Conservation (phyloP, 139 green algal genomes). For the Chlorella sorokiniana region DNA sequence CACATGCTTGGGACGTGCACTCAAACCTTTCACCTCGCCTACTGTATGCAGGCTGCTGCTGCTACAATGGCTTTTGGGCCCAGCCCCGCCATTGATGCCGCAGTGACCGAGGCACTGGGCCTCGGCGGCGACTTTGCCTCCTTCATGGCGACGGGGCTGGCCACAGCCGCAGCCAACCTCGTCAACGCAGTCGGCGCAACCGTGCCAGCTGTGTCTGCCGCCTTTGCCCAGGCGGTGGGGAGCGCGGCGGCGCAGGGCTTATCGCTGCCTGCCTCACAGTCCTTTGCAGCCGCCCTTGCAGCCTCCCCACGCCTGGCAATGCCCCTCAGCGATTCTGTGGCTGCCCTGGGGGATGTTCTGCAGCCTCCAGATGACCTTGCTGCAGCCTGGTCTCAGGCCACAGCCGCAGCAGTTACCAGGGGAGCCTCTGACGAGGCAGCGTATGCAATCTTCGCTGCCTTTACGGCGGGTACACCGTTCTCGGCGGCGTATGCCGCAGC, state of each 20-base stretch:
- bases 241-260: background rate
- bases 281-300: background rate
- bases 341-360: background rate
- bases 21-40: no score
- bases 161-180: background rate
- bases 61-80: slow-evolving; percentile 15
- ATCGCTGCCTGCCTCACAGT: background rate
- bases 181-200: no score
- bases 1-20: background rate
- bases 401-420: background rate
- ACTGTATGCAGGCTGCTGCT: background rate
- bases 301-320: background rate
- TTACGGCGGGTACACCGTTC: background rate
- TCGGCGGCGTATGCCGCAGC: background rate
- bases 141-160: slow-evolving; percentile 1
- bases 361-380: background rate
- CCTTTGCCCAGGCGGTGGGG: background rate
- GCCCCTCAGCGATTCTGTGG: background rate
- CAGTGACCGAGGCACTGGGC: background rate
- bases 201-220: background rate
- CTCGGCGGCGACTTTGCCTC: background rate
- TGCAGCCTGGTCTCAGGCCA: background rate
- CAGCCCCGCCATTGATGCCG: background rate
- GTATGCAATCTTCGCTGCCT: background rate
- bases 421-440: background rate